Conservation (phyloP, 2,329 filamentous ascomycete genomes). For the Fusarium phyllophilum region DNA sequence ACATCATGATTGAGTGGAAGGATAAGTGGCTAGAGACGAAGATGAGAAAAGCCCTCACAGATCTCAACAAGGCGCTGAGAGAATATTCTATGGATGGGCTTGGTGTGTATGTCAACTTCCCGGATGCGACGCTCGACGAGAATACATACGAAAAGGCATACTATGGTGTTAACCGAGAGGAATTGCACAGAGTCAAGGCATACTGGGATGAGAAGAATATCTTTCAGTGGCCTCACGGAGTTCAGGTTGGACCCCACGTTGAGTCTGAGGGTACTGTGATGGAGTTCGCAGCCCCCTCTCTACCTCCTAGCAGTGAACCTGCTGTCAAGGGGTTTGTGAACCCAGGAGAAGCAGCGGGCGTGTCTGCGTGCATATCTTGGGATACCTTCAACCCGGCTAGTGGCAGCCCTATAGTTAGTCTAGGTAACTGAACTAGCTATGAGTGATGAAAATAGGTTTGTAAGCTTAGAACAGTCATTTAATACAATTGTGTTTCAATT, state of each 20-base stretch:
- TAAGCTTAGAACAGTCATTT: accelerated
- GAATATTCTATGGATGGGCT: conserved; percentile 30
- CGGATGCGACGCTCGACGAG: conserved; percentile 24
- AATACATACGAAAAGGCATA: conserved; percentile 43
- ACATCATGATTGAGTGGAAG: conserved; percentile 46
- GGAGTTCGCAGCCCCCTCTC: accelerated
- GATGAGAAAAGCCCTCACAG: conserved; percentile 37
- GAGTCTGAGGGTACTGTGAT: accelerated
- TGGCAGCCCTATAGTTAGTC: background rate
- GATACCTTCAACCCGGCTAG: accelerated
- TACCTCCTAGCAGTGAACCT: background rate
- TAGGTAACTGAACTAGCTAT: background rate
- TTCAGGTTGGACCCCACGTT: conserved; percentile 3
- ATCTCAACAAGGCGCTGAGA: conserved; percentile 3
- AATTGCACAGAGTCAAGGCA: conserved; percentile 43
- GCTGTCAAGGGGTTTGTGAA: background rate
- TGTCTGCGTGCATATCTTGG: accelerated
- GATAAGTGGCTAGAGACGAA: conserved; percentile 46
- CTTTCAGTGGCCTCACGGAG: conserved; percentile 44
- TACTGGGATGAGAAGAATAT: conserved; percentile 43
- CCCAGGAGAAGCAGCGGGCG: accelerated
- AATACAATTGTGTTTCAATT: background rate
- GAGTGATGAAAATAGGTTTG: background rate
- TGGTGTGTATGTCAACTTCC: conserved; percentile 47
- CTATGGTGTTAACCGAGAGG: conserved; percentile 43